Percentiles rank a stretch among this genome's conserved stretches.
Conservation (phyloP, 2,329 filamentous ascomycete species). For the Pyrenophora graminea region DNA sequence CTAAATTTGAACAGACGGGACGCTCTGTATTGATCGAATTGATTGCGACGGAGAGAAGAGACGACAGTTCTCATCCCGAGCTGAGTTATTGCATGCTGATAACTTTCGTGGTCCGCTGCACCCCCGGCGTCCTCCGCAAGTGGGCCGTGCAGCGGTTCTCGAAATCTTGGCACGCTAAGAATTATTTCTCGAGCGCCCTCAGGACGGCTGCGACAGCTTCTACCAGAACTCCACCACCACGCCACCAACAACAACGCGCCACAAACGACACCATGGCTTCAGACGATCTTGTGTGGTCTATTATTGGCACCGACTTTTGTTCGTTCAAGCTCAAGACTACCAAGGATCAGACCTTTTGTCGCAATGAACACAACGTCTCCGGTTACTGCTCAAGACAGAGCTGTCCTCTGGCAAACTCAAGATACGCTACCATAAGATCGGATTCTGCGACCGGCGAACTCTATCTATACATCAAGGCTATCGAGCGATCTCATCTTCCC, state of each 20-base stretch:
- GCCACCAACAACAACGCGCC: constrained; percentile 7
- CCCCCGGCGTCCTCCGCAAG: constrained; percentile 4
- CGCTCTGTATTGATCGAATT: not conserved
- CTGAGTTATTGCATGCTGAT: constrained; percentile 21
- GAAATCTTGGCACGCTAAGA: constrained; percentile 6
- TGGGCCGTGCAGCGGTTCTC: constrained; percentile 5
- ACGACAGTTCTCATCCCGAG: constrained; percentile 44
- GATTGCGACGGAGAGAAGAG: constrained; percentile 18
- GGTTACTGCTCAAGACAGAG: constrained; percentile 58
- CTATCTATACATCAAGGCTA: constrained; percentile 95
- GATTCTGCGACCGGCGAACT: constrained; percentile 79
- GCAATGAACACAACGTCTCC: constrained; percentile 73
- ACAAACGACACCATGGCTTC: constrained; percentile 30
- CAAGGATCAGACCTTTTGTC: constrained; percentile 80
- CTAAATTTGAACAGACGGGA: not conserved
- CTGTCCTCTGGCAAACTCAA: constrained; percentile 86
- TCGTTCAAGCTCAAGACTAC: constrained; percentile 83
- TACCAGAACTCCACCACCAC: not conserved
- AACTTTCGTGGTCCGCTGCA: constrained; percentile 5
- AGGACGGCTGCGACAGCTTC: no score
- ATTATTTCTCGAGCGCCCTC: constrained; percentile 11
- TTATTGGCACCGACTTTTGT: constrained; percentile 91
- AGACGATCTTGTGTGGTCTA: constrained; percentile 94
- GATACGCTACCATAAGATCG: constrained; percentile 89
- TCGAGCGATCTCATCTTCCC: constrained; percentile 72